Conservation (phyloP, 768 basidiomycete genomes). For the Boletus rubropictus region DNA sequence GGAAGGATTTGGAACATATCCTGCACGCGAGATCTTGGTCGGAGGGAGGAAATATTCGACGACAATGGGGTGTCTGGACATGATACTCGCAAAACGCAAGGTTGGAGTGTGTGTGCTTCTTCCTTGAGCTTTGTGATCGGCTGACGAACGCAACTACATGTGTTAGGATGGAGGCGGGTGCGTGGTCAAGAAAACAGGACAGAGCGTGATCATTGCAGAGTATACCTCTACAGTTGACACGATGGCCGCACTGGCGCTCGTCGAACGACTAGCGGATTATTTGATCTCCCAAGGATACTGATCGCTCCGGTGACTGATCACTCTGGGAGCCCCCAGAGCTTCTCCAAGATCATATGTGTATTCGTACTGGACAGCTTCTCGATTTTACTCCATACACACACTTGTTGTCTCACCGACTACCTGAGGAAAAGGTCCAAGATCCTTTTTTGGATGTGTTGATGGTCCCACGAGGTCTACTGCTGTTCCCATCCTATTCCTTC, state of each 20-base stretch:
- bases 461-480: background rate
- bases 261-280: slow-evolving; percentile 21
- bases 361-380: background rate
- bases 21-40: slow-evolving; percentile 19
- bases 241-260: slow-evolving; percentile 12
- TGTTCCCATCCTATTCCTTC: background rate
- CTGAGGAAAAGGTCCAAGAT: background rate
- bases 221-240: slow-evolving; percentile 8
- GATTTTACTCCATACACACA: background rate
- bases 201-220: slow-evolving; percentile 24
- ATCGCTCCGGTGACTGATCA: background rate
- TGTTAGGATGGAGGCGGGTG: slow-evolving; percentile 20
- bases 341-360: slow-evolving; percentile 3
- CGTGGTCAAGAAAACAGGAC: slow-evolving; percentile 24
- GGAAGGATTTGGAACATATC: slow-evolving; percentile 17
- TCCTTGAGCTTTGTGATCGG: background rate
- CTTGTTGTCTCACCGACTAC: background rate
- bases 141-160: background rate
- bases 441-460: background rate
- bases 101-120: background rate
- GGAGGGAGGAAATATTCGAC: slow-evolving; percentile 21
- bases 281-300: slow-evolving; percentile 21
- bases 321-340: background rate
- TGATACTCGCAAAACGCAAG: slow-evolving; percentile 24
- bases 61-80: slow-evolving; percentile 25